phyloP scores from a whole-genome alignment of 2,329 filamentous ascomycete genomes.

The Basipetospora sp. region DNA sequence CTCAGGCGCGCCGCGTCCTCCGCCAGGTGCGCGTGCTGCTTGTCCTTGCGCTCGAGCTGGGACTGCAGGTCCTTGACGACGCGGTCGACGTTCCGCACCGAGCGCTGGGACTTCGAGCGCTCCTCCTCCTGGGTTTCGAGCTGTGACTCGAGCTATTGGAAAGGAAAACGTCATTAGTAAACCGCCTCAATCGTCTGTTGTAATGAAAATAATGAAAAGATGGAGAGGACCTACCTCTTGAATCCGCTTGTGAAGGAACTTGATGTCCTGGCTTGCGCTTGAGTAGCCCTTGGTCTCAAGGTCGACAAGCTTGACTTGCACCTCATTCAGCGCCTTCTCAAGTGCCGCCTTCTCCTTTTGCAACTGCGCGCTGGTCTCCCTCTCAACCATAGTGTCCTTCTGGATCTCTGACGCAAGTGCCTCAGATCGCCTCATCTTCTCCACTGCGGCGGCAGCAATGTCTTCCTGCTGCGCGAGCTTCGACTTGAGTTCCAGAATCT shows the following conservation, averaged over 20 bases:
- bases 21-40: conserved; percentile 62
- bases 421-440: conserved; percentile 93
- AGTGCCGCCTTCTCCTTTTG: conserved; percentile 81
- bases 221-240: conserved; percentile 61
- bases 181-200: background rate
- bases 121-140: conserved; percentile 71
- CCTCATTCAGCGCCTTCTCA: conserved; percentile 80
- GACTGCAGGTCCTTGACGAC: conserved; percentile 83
- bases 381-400: conserved; percentile 76
- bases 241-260: conserved; percentile 84
- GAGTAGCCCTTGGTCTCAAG: conserved; percentile 95
- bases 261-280: conserved; percentile 82
- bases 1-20: conserved; percentile 76
- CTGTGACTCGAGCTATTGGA: conserved; percentile 63
- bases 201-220: background rate
- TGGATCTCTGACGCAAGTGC: conserved; percentile 77
- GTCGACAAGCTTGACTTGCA: conserved; percentile 79
- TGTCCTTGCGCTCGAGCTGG: conserved; percentile 87
- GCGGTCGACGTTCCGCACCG: conserved; percentile 81
- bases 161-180: conserved; percentile 14
- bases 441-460: conserved; percentile 75
- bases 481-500: conserved; percentile 79
- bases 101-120: conserved; percentile 68
- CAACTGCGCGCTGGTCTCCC: conserved; percentile 65
- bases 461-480: conserved; percentile 86